Conservation (phyloP, 2,329 filamentous ascomycete species). For the Xylaria sp. region DNA sequence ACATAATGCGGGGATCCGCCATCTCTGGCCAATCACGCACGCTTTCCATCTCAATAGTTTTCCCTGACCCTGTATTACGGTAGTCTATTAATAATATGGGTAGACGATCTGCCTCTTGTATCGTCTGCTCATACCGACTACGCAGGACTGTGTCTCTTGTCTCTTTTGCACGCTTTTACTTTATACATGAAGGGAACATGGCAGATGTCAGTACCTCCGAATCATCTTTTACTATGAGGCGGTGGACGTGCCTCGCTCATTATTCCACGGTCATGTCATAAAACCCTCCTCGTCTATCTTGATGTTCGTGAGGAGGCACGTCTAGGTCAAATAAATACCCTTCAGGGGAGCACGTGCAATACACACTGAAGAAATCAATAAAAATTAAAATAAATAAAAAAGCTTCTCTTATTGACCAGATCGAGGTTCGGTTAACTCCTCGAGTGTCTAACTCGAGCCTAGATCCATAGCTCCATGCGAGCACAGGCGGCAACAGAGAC, state of each 20-base stretch:
- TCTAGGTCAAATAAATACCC: too few relatives aligned
- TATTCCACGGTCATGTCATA: too few relatives aligned
- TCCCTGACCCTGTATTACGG: neutral
- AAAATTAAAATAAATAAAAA: too few relatives aligned
- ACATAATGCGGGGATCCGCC: conserved; percentile 6
- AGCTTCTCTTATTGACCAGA: neutral
- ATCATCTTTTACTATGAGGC: neutral
- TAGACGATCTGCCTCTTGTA: neutral
- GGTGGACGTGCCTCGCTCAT: neutral
- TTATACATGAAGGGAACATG: neutral
- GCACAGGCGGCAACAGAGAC: neutral
- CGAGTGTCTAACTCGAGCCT: neutral
- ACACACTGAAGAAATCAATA: too few relatives aligned
- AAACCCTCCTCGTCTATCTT: too few relatives aligned
- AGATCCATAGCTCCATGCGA: neutral
- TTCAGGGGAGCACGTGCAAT: too few relatives aligned
- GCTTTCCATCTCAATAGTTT: neutral
- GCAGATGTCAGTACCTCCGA: neutral
- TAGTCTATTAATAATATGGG: neutral
- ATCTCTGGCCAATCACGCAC: neutral
- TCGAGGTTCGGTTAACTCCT: neutral
- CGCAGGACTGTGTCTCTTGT: neutral
- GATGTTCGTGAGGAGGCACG: too few relatives aligned
- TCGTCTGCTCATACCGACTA: neutral
- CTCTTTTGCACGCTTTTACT: neutral